Conservation (phyloP, 805 yeast genomes). For the Soucietia sequanensis region DNA sequence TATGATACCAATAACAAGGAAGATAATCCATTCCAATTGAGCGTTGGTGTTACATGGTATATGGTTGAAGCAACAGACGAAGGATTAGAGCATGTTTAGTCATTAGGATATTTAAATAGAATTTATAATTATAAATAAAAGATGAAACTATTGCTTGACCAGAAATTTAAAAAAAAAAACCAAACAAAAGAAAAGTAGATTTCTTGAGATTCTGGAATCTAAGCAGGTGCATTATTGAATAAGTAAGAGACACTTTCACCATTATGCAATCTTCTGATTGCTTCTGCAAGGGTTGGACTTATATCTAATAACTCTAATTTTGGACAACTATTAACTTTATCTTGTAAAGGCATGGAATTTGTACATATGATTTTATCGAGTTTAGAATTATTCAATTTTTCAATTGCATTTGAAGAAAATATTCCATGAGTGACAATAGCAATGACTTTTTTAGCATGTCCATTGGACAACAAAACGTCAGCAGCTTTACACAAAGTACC, state of each 20-base stretch:
- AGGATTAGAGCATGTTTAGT: slow-evolving; percentile 4
- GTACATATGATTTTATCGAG: slow-evolving; percentile 73
- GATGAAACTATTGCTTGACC: no score
- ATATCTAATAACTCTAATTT: slow-evolving; percentile 69
- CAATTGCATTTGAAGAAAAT: slow-evolving; percentile 70
- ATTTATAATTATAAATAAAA: not conserved
- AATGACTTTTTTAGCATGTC: slow-evolving; percentile 63
- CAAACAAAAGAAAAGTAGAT: no score
- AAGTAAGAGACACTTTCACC: slow-evolving; percentile 84
- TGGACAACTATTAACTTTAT: slow-evolving; percentile 56
- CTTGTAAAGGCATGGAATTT: slow-evolving; percentile 76
- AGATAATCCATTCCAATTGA: slow-evolving; percentile 65
- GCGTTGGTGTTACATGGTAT: slow-evolving; percentile 64
- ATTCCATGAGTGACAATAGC: slow-evolving; percentile 86
- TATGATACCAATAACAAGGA: slow-evolving; percentile 32
- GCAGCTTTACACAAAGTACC: slow-evolving; percentile 85
- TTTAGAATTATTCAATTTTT: slow-evolving; percentile 66
- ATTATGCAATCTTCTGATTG: slow-evolving; percentile 79
- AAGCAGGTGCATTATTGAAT: slow-evolving; percentile 63
- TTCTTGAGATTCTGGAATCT: no score
- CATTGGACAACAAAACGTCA: slow-evolving; percentile 65
- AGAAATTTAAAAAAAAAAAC: no score
- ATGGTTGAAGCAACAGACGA: slow-evolving; percentile 55
- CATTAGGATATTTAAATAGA: not conserved
- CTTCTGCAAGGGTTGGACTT: slow-evolving; percentile 73